Evolutionary conservation across 1,139 yeast species (phyloP), one percentile per base, ranked within the genome.

Genomic region (Hemisphaericaspora xylofermentans): DNA sequence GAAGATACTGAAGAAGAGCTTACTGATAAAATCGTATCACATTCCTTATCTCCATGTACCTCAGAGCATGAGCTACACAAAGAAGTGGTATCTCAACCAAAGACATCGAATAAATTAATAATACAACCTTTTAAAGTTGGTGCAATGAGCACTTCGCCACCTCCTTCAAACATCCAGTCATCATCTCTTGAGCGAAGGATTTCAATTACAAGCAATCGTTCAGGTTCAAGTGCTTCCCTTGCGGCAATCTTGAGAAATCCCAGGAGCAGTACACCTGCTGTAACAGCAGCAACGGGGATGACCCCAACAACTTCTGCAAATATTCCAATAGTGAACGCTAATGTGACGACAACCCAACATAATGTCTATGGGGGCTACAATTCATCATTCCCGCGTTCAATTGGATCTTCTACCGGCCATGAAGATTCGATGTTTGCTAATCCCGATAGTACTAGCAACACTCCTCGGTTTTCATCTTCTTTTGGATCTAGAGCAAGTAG

Each of bases 121-220:
- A 67, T 79, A 13, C 84, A 79, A 46, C 80, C 84, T 2, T 82
- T 82, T 54, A 79, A 76, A 49, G 78, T 77, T 1, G 87, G 86
- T 0, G 78, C 86, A 0, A 71, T 80, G 14, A 74, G 80, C 18
- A 71, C 66, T 41, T 68, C 79, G 16, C 76, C 75, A 16, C 80
- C 74, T 15, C 61, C 58, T 9, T 36, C 41, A 18, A 35, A 42
- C n/a, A 18, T 36, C 7, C 41, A 33, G 25, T 43, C 52, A 6
- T 55, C 65, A 2, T 63, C 72, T 3, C 57, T 69, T 43, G 78
- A 73, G 46, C 56, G 78, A 37, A 54, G 71, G 30, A 59, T 73
- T 10, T 67, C 74, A 15, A 68, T 72, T 37, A 71, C 77, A 17
- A 70, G 76, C 49, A 71, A 70, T 49, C 63, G 72, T 41, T 71